These are phyloP conservation scores for Pulveroboletus sp. DNA, from an alignment of 768 basidiomycete species.

Conservation along the genomic window DNA sequence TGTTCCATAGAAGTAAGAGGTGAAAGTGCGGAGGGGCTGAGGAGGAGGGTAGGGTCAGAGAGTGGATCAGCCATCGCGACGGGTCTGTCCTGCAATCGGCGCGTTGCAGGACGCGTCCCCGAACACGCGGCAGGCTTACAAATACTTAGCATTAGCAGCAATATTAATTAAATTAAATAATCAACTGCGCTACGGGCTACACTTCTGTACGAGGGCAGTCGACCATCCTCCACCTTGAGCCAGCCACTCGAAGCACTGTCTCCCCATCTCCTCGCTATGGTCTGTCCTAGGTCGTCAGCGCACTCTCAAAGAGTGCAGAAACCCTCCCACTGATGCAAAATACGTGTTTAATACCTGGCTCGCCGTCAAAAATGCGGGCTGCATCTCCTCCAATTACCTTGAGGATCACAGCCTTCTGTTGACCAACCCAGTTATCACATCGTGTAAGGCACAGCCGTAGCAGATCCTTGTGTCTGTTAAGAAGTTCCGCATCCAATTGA, in stretches of 20 bases:
- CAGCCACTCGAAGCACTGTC: not conserved
- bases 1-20: conserved; percentile 14
- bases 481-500: conserved; percentile 43
- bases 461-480: conserved; percentile 36
- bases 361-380: conserved; percentile 40
- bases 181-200: too few relatives aligned
- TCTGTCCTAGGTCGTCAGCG: conserved; percentile 13
- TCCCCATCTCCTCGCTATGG: conserved; percentile 32
- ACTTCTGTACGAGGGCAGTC: too few relatives aligned
- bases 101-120: conserved; percentile 13
- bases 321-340: conserved; percentile 63
- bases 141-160: too few relatives aligned
- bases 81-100: not conserved
- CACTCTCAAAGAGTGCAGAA: not conserved
- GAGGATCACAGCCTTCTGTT: conserved; percentile 43
- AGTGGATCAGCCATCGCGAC: conserved; percentile 14
- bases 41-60: conserved; percentile 15
- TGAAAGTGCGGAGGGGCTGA: conserved; percentile 10
- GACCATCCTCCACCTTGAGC: too few relatives aligned
- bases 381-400: conserved; percentile 35
- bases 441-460: conserved; percentile 50
- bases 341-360: conserved; percentile 55
- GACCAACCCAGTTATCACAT: conserved; percentile 66
- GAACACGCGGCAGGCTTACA: not conserved
- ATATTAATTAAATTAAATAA: too few relatives aligned